Evolutionary conservation across 2,329 filamentous ascomycete genomes (phyloP).

Genomic region (Sphaerulina vaccinii): DNA sequence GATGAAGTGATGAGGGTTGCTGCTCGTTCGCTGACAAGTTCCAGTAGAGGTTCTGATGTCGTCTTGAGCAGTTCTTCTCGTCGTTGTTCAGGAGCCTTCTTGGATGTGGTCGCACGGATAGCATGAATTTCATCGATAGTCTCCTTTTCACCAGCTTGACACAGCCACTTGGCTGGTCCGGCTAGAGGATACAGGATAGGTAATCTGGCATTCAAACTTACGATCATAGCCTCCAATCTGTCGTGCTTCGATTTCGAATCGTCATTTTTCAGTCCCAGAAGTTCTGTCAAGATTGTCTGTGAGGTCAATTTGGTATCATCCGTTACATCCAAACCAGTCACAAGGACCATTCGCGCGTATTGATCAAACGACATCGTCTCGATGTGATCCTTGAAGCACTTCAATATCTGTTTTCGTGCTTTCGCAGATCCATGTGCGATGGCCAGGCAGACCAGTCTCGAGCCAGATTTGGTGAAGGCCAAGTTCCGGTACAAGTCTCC

Average conservation of each 20-base stretch:
- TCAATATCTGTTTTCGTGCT: slow-evolving; percentile 85
- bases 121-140: slow-evolving; percentile 74
- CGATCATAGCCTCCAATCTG: slow-evolving; percentile 64
- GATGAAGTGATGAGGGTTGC: slow-evolving; percentile 68
- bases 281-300: slow-evolving; percentile 84
- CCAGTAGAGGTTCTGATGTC: slow-evolving; percentile 72
- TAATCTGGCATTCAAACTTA: slow-evolving; percentile 63
- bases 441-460: slow-evolving; percentile 75
- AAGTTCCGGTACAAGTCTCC: slow-evolving; percentile 92
- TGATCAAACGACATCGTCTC: slow-evolving; percentile 79
- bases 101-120: slow-evolving; percentile 80
- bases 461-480: slow-evolving; percentile 88
- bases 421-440: slow-evolving; percentile 86
- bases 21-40: slow-evolving; percentile 68
- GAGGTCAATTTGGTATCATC: slow-evolving; percentile 86
- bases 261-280: slow-evolving; percentile 63
- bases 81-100: slow-evolving; percentile 79
- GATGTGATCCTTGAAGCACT: slow-evolving; percentile 85
- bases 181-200: slow-evolving; percentile 81
- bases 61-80: slow-evolving; percentile 73
- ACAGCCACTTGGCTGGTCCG: slow-evolving; percentile 60
- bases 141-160: slow-evolving; percentile 61
- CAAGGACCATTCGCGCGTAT: slow-evolving; percentile 75
- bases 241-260: slow-evolving; percentile 49
- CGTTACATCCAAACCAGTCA: slow-evolving; percentile 84